Percentiles rank a stretch among this genome's conserved stretches.
Conservation (phyloP, 2,329 filamentous ascomycete species). For the Botrytis cinerea region DNA sequence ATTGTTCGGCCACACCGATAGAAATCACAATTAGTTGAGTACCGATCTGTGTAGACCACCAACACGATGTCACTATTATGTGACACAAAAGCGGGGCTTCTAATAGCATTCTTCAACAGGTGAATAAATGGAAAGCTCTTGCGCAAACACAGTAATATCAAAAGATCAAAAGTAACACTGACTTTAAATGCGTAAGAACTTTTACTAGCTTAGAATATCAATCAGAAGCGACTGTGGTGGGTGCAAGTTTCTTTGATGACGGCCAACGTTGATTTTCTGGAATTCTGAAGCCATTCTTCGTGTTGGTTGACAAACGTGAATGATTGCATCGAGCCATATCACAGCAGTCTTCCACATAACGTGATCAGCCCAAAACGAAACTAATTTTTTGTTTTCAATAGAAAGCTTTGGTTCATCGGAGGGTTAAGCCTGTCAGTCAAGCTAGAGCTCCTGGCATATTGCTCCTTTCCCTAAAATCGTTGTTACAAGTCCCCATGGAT, state of each 20-base stretch:
- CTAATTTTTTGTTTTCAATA: no score
- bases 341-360: background rate
- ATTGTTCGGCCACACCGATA: background rate
- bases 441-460: background rate
- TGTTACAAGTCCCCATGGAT: background rate
- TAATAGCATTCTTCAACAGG: accelerated
- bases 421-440: background rate
- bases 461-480: background rate
- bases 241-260: background rate
- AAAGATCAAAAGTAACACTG: no score
- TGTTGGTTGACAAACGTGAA: no score
- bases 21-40: background rate
- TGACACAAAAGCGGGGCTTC: background rate
- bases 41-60: background rate
- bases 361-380: no score
- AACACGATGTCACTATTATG: background rate
- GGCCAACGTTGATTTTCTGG: no score
- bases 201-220: background rate
- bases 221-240: background rate
- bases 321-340: background rate
- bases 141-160: no score
- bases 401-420: background rate
- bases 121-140: background rate
- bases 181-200: background rate
- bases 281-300: background rate